These are phyloP conservation scores for Xanthoparmelia taractica DNA, from an alignment of 495 filamentous ascomycete genomes.

Conservation along the genomic window DNA sequence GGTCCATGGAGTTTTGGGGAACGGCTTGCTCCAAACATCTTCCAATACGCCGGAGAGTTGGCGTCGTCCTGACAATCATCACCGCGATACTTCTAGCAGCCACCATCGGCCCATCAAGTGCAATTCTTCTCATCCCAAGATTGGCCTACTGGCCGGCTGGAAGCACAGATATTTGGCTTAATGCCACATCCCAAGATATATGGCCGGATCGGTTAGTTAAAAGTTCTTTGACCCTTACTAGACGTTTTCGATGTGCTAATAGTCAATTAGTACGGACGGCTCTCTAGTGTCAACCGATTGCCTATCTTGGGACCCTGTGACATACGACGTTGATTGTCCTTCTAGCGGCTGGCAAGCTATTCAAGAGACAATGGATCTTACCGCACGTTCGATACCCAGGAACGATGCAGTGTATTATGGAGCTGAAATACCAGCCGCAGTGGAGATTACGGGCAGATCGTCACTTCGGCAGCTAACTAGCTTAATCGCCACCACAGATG, in stretches of 20 bases:
- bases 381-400: not conserved
- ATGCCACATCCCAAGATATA: conserved; percentile 23
- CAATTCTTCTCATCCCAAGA: conserved; percentile 23
- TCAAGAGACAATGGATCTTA: not conserved
- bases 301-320: not conserved
- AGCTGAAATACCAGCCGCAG: not conserved
- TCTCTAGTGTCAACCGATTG: not conserved
- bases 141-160: conserved; percentile 26
- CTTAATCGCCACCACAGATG: not conserved
- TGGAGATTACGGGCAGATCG: not conserved
- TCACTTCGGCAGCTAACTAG: not conserved
- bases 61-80: not conserved
- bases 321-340: not conserved
- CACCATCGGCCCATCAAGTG: conserved; percentile 25
- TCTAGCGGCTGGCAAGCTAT: not conserved
- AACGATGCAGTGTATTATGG: not conserved
- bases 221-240: not conserved
- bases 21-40: conserved; percentile 3
- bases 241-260: not conserved
- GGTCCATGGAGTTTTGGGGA: conserved; percentile 29
- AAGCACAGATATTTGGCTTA: conserved; percentile 26
- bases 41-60: not conserved
- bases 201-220: conserved; percentile 21
- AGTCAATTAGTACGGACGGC: not conserved
- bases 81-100: conserved; percentile 17